These are phyloP conservation scores for Castanea mollissima DNA, from an alignment of 306 rosid genomes.

Conservation along the genomic window DNA sequence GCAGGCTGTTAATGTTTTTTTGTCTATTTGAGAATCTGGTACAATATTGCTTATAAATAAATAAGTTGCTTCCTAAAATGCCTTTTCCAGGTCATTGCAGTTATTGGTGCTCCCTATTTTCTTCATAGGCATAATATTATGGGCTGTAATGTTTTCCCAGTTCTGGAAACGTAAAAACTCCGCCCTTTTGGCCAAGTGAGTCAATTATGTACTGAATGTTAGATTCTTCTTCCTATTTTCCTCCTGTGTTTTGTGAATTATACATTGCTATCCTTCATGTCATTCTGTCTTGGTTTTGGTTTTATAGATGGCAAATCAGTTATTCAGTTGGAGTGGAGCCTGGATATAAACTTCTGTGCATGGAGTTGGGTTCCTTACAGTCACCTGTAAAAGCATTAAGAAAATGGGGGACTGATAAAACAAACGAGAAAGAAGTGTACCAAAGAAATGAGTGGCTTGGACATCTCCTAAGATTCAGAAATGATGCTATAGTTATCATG, in stretches of 20 bases:
- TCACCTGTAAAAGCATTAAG: constrained; percentile 50
- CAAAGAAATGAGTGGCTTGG: constrained; percentile 90
- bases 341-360: constrained; percentile 48
- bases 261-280: neutral
- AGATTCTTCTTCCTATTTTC: neutral
- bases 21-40: constrained; percentile 19
- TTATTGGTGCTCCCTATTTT: constrained; percentile 73
- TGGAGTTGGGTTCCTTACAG: constrained; percentile 46
- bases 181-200: constrained; percentile 85
- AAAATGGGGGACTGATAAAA: constrained; percentile 56
- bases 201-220: constrained; percentile 6
- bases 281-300: constrained; percentile 16
- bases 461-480: constrained; percentile 77
- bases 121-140: constrained; percentile 64
- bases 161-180: constrained; percentile 95
- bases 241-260: neutral
- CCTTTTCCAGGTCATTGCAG: constrained; percentile 60
- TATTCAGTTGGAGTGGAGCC: constrained; percentile 46
- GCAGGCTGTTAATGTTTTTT: constrained; percentile 2
- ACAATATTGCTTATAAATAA: constrained; percentile 10
- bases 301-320: constrained; percentile 78
- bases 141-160: constrained; percentile 94
- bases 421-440: constrained; percentile 59
- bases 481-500: constrained; percentile 72
- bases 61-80: constrained; percentile 12